Base-by-base conservation (phyloP, 371 early-diverging fungal species). In the Mortierella sp. region DNA sequence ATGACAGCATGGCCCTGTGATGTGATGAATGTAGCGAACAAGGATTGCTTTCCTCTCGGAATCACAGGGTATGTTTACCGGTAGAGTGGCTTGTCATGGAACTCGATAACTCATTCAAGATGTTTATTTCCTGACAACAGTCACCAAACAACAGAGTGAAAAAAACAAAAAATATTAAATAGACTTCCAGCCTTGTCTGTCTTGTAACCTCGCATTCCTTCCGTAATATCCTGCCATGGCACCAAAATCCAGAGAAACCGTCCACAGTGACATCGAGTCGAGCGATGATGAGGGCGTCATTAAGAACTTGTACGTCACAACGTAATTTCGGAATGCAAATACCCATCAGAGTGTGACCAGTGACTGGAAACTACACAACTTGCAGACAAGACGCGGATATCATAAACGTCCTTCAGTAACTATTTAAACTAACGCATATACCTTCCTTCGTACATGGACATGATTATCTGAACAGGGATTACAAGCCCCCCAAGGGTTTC, bases 271-370 rank as follows among this genome's bases (percentile, higher is more conserved):
- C 37, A 39, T 47, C 46, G 76, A 75, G 54, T 64, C 61, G 7
- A 64, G 70, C 50, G 76, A 56, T 41, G 76, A 75, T 44, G 71
- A 71, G 31, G 68, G 55, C 21, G 58, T 41, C 44, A 59, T 69
- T 60, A 64, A 75, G 65, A 75, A 60, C 61, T 17, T 75, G 76
- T 75, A 75, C 17, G 72, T 52, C n/a, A n/a, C n/a, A n/a, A n/a
- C n/a, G n/a, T n/a, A n/a, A n/a, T n/a, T n/a, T n/a, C n/a, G n/a
- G n/a, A n/a, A n/a, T n/a, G n/a, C n/a, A n/a, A n/a, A n/a, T n/a
- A n/a, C n/a, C n/a, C n/a, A n/a, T n/a, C n/a, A n/a, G n/a, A n/a
- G n/a, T n/a, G n/a, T n/a, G n/a, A n/a, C n/a, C n/a, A n/a, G n/a
- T n/a, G n/a, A n/a, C n/a, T n/a, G n/a, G n/a, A 59, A 59, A 49